Evolutionary conservation across 176 grass and related monocot genomes (phyloP).

Genomic region (Hordeum vulgare): DNA sequence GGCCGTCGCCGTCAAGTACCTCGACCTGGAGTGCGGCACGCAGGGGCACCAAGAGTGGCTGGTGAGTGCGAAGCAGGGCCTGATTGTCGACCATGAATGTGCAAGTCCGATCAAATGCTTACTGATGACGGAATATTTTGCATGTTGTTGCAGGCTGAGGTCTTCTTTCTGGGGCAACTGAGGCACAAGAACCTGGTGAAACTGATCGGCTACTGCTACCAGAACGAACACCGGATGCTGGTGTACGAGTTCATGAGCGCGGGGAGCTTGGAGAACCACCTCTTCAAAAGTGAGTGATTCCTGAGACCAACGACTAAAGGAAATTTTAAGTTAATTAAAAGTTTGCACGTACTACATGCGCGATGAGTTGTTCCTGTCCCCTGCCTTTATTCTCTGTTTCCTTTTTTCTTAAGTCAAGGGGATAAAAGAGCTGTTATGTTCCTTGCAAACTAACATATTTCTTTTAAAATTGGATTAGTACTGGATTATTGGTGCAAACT

Average conservation of each 20-base stretch:
- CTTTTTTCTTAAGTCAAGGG: slow-evolving; percentile 1
- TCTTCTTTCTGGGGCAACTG: slow-evolving; percentile 80
- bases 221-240: slow-evolving; percentile 73
- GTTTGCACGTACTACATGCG: neutral
- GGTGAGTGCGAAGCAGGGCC: slow-evolving; percentile 42
- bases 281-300: slow-evolving; percentile 77
- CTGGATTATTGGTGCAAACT: neutral
- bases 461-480: neutral
- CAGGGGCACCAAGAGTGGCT: slow-evolving; percentile 95
- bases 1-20: slow-evolving; percentile 75
- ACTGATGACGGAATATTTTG: neutral
- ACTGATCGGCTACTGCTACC: slow-evolving; percentile 77
- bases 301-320: neutral
- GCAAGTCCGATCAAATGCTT: neutral
- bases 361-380: slow-evolving; percentile 3
- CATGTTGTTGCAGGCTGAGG: slow-evolving; percentile 51
- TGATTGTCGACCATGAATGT: neutral
- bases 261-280: slow-evolving; percentile 80
- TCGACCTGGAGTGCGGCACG: slow-evolving; percentile 64
- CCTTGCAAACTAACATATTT: neutral
- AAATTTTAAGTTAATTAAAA: neutral
- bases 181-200: slow-evolving; percentile 75
- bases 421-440: slow-evolving; percentile 16
- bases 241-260: slow-evolving; percentile 78
- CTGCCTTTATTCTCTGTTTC: neutral